Percentiles rank a stretch among this genome's conserved stretches.
These are phyloP conservation scores for Hippophae gyantsensis DNA, from an alignment of 306 rosid species.

Conservation along the genomic window DNA sequence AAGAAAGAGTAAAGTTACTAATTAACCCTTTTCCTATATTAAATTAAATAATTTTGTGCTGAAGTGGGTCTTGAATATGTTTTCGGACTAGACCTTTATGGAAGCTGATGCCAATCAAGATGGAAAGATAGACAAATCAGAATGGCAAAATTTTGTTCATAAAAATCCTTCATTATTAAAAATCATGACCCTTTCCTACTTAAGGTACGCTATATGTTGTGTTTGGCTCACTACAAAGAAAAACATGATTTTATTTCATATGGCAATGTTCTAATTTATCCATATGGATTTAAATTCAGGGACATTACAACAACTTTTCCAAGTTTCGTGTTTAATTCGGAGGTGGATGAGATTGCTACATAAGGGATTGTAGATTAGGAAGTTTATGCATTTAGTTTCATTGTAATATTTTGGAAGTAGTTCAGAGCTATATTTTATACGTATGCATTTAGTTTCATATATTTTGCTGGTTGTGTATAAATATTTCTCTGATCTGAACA, in stretches of 20 bases:
- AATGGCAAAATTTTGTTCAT: slow-evolving; percentile 62
- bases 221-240: background rate
- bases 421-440: background rate
- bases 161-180: slow-evolving; percentile 69
- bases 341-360: slow-evolving; percentile 63
- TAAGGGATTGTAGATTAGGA: slow-evolving; percentile 23
- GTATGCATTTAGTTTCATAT: no score
- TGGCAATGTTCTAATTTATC: background rate
- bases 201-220: slow-evolving; percentile 31
- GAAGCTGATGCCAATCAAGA: slow-evolving; percentile 81
- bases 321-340: slow-evolving; percentile 77
- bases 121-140: slow-evolving; percentile 71
- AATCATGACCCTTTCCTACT: slow-evolving; percentile 86
- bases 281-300: slow-evolving; percentile 43
- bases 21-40: no score
- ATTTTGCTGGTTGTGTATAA: no score
- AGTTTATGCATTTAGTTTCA: slow-evolving; percentile 12
- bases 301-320: slow-evolving; percentile 85
- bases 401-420: background rate
- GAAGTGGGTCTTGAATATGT: no score
- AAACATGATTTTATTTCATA: background rate
- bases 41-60: no score
- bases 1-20: no score
- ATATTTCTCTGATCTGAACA: no score
- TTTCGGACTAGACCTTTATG: slow-evolving; percentile 59